Conservation (phyloP, 2,329 filamentous ascomycete species). For the Aspergillus aculeatinus region DNA sequence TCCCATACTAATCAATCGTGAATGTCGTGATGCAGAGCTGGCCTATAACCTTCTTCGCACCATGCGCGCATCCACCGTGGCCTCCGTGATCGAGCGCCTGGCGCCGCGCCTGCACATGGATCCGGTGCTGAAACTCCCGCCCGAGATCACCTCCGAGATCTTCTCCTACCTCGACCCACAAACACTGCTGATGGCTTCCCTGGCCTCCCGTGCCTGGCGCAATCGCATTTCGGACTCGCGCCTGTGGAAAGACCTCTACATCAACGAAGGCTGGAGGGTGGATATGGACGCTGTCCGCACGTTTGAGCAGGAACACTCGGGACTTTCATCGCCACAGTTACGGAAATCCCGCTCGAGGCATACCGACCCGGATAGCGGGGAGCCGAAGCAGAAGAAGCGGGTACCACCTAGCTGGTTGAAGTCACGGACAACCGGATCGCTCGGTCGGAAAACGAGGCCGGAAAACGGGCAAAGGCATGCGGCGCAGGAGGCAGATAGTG, state of each 20-base stretch:
- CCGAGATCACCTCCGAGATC: slow-evolving; percentile 87
- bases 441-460: slow-evolving; percentile 3
- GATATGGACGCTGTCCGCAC: slow-evolving; percentile 63
- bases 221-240: slow-evolving; percentile 76
- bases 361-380: slow-evolving; percentile 49
- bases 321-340: slow-evolving; percentile 35
- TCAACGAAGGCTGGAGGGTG: slow-evolving; percentile 80
- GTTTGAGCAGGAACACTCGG: slow-evolving; percentile 60
- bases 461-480: slow-evolving; percentile 8
- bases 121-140: slow-evolving; percentile 79
- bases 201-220: slow-evolving; percentile 79
- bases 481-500: slow-evolving; percentile 28
- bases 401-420: slow-evolving; percentile 47
- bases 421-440: slow-evolving; percentile 34
- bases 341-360: slow-evolving; percentile 50
- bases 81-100: slow-evolving; percentile 75
- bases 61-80: slow-evolving; percentile 76
- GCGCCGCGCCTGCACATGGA: slow-evolving; percentile 88
- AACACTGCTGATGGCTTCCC: slow-evolving; percentile 76
- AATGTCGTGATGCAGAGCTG: slow-evolving; percentile 59
- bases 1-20: slow-evolving; percentile 17
- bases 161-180: slow-evolving; percentile 80
- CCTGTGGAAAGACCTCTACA: slow-evolving; percentile 82
- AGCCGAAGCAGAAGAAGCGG: slow-evolving; percentile 55
- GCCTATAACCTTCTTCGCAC: slow-evolving; percentile 75